Evolutionary conservation across 2,329 filamentous ascomycete genomes (phyloP), one percentile per base, ranked within the genome.

Genomic region (Exophiala bonariae): DNA sequence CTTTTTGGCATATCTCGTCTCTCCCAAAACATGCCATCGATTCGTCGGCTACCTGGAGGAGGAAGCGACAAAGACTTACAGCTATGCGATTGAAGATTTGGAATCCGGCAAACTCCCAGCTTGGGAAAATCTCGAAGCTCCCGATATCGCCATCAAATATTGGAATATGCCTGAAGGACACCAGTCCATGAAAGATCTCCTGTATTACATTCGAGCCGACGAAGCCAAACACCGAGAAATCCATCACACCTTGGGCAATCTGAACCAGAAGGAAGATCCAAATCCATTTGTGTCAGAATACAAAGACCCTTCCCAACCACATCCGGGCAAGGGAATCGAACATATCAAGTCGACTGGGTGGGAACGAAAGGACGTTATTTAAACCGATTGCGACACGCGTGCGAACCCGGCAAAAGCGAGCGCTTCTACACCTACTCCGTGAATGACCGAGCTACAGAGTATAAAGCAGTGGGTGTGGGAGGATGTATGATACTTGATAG

Each of bases 31-130:
- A 54, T 92, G 88, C 62, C 93, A 99, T 68, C 86, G 93, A 35
- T 97, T 99, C 67, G 91, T 97, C 43, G 93, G 91, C 2, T 97
- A 97, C 61, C 82, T 99, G 10, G 93, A 99, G 69, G 93, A 99
- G 67, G 93, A 99, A 69, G 93, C 93, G 7, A 92, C 97, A 1
- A 80, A 95, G 63, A 99, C 93, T 0, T 99, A 99, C 73, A 93
- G 89, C 1, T 83, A 90, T 40, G 88, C 89, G 51, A 87, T 97
- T 60, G 76, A 83, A 57, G 93, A 97, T 63, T 80, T 99, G 18
- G 91, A 97, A 49, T 77, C 79, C 2, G 92, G 92, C n/a, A 80
- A 82, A 49, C 73, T 96, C 11, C 90, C 91, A 1, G 82, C 82
- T 59, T 99, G 93, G 91, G 75, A 81, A 19, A 79, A 83, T 6